Evolutionary conservation across 1,284 basidiomycete species (phyloP).

Genomic region (Cryptococcus sp.): DNA sequence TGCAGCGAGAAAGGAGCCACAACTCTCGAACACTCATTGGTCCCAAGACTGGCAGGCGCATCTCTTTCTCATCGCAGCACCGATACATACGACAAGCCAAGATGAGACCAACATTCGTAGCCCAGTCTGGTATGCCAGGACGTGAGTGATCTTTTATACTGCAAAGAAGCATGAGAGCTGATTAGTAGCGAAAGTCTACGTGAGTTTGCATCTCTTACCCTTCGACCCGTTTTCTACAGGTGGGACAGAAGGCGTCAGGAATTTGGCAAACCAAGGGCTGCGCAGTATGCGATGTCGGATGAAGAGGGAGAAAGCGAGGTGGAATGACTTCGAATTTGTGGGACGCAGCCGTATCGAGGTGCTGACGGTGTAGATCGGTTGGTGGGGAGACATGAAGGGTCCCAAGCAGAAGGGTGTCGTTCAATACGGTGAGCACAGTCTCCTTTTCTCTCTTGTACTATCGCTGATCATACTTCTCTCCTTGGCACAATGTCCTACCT

Average conservation of each 20-base stretch:
- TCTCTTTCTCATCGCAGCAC: background rate
- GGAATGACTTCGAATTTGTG: background rate
- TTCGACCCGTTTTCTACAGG: background rate
- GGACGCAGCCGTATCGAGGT: background rate
- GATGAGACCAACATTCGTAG: slow-evolving; percentile 3
- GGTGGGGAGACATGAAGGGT: slow-evolving; percentile 81
- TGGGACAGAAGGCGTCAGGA: too few relatives aligned
- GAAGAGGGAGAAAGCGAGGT: too few relatives aligned
- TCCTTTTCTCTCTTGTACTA: too few relatives aligned
- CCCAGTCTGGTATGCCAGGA: slow-evolving; percentile 3
- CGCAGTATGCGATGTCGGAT: too few relatives aligned
- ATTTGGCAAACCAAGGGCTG: too few relatives aligned
- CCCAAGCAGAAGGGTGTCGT: slow-evolving; percentile 72
- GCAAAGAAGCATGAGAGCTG: background rate
- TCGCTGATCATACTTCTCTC: background rate
- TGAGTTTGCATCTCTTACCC: background rate
- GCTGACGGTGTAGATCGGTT: slow-evolving; percentile 58
- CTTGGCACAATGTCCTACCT: background rate
- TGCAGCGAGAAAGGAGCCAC: too few relatives aligned
- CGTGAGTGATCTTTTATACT: slow-evolving; percentile 1
- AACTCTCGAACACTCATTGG: background rate
- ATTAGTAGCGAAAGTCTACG: slow-evolving; percentile 2
- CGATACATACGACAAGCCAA: background rate
- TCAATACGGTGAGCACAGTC: slow-evolving; percentile 62
- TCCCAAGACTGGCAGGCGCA: background rate